Base-by-base conservation (phyloP, 192 early-diverging fungal genomes). In the Gamsiella multidivaricata region DNA sequence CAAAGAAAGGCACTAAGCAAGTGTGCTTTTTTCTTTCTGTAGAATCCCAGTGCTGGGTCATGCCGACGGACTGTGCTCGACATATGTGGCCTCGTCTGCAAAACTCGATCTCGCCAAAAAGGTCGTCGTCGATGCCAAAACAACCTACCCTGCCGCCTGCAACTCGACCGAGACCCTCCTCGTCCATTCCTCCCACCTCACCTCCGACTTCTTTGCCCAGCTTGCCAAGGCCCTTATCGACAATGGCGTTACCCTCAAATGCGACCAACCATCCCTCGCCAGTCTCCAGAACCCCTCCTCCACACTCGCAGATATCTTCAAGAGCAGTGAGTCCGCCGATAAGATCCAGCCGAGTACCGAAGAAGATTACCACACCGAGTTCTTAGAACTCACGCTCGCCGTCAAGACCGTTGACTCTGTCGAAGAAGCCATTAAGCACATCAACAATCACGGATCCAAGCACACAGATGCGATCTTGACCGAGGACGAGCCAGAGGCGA, bases 11-110 rank as follows among this genome's bases (percentile, higher is more conserved):
- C 3, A 22, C 39, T 17, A 18, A 37, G 3, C 3, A 41, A 42
- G 6, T 36, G 23, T 37, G 31, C 6, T 36, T 37, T 36, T 36
- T 36, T 55, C 42, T 60, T 10, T 63, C 9, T 49, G 17, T 75
- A 93, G 97, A 54, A 99, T 99, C 64, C 98, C 98, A 28, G 98
- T 99, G n/a, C 86, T 99, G 29, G 98, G 98, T 46, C 98, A 99
- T 70, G 98, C 98, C 32, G 98, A 99, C 82, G 98, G 98, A 23
- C 79, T 99, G 46, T 99, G 98, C 86, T 91, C 95, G 8, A 88
- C 93, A 6, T 99, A 89, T 79, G 71, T 99, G 31, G 96, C 98
- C 80, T 88, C 89, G 55, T 81, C 86, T 17, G 92, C 95, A 28
- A 93, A 97, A 69, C 63, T 88, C n/a, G 71, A 76, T 5, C 94